These are phyloP conservation scores for Warburgia ugandensis DNA, from an alignment of 164 flowering plant genomes.

Conservation along the genomic window DNA sequence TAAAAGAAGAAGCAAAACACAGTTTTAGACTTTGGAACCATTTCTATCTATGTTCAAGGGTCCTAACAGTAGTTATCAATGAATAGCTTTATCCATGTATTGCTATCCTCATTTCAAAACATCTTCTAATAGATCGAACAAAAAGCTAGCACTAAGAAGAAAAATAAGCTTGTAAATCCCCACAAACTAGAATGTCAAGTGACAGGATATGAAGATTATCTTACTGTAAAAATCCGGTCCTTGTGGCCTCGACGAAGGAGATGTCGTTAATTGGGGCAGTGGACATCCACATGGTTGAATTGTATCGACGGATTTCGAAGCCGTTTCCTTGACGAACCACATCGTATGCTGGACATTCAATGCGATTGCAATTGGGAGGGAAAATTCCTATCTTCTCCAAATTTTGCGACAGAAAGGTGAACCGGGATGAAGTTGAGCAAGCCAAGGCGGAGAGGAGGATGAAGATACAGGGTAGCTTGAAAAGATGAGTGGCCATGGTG, in stretches of 20 bases:
- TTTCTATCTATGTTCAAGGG: too few relatives aligned
- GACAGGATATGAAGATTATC: conserved; percentile 7
- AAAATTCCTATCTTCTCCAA: neutral
- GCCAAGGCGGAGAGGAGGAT: conserved; percentile 4
- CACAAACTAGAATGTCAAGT: neutral
- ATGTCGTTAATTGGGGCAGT: conserved; percentile 65
- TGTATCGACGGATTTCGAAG: conserved; percentile 70
- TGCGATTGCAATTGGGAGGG: conserved; percentile 61
- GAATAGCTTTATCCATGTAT: too few relatives aligned
- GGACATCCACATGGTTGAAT: conserved; percentile 60
- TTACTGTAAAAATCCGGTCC: conserved; percentile 63
- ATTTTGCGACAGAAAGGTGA: neutral
- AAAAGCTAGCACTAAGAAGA: too few relatives aligned
- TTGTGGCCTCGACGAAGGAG: conserved; percentile 63
- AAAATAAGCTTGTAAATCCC: too few relatives aligned
- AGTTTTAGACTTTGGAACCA: too few relatives aligned
- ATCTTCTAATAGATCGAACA: too few relatives aligned
- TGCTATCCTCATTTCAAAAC: too few relatives aligned
- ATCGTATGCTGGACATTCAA: conserved; percentile 74
- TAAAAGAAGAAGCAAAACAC: too few relatives aligned
- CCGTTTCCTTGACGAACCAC: conserved; percentile 45
- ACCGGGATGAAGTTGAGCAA: neutral
- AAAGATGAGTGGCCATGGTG: conserved; percentile 10
- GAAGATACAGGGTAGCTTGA: conserved; percentile 8
- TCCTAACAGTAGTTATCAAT: too few relatives aligned